These are phyloP conservation scores for Pleurozium schreberi DNA, from an alignment of 225 moss, liverwort and hornwort species.

Conservation along the genomic window DNA sequence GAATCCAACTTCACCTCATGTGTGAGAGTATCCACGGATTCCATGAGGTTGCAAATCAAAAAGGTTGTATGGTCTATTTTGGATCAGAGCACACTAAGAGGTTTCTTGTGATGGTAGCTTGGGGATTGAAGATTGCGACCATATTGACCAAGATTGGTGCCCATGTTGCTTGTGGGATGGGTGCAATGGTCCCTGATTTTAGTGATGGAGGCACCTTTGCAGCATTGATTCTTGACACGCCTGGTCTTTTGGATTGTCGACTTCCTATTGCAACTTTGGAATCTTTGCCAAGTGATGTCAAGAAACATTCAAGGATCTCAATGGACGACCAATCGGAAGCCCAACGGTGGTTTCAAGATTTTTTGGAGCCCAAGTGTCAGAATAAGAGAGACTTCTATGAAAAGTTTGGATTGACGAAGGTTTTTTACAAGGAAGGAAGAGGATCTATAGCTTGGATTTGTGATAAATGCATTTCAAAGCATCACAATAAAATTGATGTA, in stretches of 20 bases:
- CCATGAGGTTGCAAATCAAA: neutral
- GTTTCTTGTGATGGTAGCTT: neutral
- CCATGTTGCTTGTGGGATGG: neutral
- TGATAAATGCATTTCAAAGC: neutral
- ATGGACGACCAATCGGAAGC: fast-evolving
- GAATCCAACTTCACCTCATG: neutral
- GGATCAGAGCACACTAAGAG: neutral
- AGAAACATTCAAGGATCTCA: neutral
- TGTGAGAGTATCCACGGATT: neutral
- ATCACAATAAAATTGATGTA: neutral
- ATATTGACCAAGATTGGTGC: neutral
- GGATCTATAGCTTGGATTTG: neutral
- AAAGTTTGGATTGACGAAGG: neutral
- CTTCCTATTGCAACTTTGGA: neutral
- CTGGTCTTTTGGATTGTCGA: neutral
- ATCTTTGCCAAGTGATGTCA: neutral
- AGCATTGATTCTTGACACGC: neutral
- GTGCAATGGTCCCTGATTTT: neutral
- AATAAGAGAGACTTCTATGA: neutral
- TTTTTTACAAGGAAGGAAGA: fast-evolving
- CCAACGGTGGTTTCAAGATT: neutral
- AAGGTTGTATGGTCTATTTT: neutral
- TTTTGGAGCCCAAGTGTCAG: neutral
- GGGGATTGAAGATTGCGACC: neutral
- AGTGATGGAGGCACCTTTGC: neutral